phyloP scores from a whole-genome alignment of 352 stramenopile genomes.

The Pythium sp. region DNA sequence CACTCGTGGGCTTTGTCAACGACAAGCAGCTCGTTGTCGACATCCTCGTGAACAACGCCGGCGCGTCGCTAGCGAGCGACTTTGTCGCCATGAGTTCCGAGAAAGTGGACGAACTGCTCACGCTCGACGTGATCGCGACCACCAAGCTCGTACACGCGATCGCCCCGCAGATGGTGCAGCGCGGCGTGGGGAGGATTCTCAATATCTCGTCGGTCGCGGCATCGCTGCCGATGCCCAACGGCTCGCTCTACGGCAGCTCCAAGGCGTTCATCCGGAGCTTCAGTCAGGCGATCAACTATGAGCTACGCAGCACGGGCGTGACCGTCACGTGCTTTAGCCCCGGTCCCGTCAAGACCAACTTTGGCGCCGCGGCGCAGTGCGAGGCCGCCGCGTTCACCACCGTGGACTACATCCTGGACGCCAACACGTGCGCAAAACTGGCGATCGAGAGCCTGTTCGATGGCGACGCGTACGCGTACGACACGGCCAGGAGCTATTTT shows the following conservation, averaged over 20 bases:
- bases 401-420: not conserved
- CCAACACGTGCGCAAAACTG: constrained; percentile 8
- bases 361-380: constrained; percentile 35
- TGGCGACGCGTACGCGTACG: constrained; percentile 33
- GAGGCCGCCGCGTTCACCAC: constrained; percentile 25
- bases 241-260: constrained; percentile 59
- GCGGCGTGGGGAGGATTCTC: constrained; percentile 63
- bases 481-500: constrained; percentile 35
- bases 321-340: constrained; percentile 67
- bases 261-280: constrained; percentile 74
- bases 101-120: constrained; percentile 48
- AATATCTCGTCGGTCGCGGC: constrained; percentile 52
- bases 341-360: constrained; percentile 64
- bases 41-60: constrained; percentile 86
- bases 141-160: constrained; percentile 53
- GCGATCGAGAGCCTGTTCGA: constrained; percentile 20
- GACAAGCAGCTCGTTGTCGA: constrained; percentile 68
- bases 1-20: constrained; percentile 49
- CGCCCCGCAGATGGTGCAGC: constrained; percentile 61
- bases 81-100: constrained; percentile 27
- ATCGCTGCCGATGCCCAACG: constrained; percentile 30
- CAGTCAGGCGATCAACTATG: constrained; percentile 67
- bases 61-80: constrained; percentile 34
- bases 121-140: constrained; percentile 54
- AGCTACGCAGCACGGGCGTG: constrained; percentile 56